Conservation (phyloP, 2,329 filamentous ascomycete genomes). For the Fusarium sp. region DNA sequence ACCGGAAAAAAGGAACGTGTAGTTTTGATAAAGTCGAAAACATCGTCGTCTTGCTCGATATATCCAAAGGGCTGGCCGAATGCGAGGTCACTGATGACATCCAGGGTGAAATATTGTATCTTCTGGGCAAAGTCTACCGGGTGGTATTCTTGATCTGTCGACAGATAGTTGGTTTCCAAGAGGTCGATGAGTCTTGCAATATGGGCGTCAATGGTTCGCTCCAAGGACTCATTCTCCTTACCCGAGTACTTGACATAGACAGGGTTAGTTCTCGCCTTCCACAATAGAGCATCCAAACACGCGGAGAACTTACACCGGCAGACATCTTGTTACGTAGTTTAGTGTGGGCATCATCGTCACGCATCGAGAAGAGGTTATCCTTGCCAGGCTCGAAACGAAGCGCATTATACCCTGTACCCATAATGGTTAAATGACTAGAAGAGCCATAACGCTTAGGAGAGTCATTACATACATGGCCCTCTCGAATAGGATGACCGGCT, state of each 20-base stretch:
- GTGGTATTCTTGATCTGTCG: constrained; percentile 45
- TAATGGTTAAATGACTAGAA: constrained; percentile 57
- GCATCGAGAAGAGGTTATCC: constrained; percentile 69
- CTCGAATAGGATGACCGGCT: constrained; percentile 67
- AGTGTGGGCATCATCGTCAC: constrained; percentile 64
- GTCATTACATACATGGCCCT: constrained; percentile 60
- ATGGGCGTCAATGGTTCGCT: constrained; percentile 64
- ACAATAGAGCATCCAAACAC: background rate
- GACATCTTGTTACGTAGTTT: constrained; percentile 64
- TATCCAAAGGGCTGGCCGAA: constrained; percentile 67
- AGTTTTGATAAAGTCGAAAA: constrained; percentile 57
- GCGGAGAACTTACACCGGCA: constrained; percentile 60
- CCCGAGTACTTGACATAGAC: constrained; percentile 64
- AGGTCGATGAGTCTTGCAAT: constrained; percentile 63
- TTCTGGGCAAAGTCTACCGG: constrained; percentile 64
- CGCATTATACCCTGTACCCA: constrained; percentile 53
- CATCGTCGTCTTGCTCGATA: constrained; percentile 61
- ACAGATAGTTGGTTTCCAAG: constrained; percentile 62
- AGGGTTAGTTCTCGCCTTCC: too few relatives aligned
- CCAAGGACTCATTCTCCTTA: constrained; percentile 67
- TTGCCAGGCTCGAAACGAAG: constrained; percentile 64
- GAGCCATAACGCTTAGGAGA: constrained; percentile 56
- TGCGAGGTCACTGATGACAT: constrained; percentile 67
- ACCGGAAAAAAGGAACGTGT: constrained; percentile 17
- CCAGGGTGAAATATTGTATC: constrained; percentile 67